These are phyloP conservation scores for Apophysomyces ossiformis DNA, from an alignment of 371 early-diverging fungal genomes.

Conservation along the genomic window DNA sequence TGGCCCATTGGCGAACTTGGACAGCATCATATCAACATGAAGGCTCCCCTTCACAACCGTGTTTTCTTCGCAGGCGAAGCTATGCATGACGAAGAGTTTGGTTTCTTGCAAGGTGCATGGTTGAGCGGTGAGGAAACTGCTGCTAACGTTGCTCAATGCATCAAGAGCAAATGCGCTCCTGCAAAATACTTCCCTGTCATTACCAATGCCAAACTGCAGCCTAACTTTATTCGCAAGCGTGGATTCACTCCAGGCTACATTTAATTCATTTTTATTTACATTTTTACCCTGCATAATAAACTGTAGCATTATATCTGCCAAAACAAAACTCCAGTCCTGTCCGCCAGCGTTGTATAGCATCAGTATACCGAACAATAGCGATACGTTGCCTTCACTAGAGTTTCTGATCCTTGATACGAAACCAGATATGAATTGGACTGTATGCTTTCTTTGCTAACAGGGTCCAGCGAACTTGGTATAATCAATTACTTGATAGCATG, in stretches of 20 bases:
- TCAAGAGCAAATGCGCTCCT: constrained; percentile 31
- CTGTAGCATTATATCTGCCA: too few relatives aligned
- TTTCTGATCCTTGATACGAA: too few relatives aligned
- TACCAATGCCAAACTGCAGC: constrained; percentile 24
- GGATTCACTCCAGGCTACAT: neutral
- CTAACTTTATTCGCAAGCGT: constrained; percentile 18
- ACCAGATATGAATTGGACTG: too few relatives aligned
- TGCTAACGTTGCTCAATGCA: constrained; percentile 27
- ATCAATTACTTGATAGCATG: too few relatives aligned
- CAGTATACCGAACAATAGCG: too few relatives aligned
- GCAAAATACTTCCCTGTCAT: constrained; percentile 41
- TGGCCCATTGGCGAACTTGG: constrained; percentile 56
- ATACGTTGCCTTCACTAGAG: too few relatives aligned
- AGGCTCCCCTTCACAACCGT: constrained; percentile 43
- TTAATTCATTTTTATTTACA: neutral
- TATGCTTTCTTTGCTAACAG: too few relatives aligned
- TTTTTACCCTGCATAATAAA: neutral
- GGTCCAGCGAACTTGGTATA: too few relatives aligned
- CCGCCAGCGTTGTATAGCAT: too few relatives aligned
- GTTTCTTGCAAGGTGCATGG: constrained; percentile 56
- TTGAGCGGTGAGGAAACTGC: constrained; percentile 42
- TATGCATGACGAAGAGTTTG: constrained; percentile 40
- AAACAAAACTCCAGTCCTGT: too few relatives aligned
- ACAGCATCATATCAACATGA: constrained; percentile 50
- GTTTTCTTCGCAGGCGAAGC: constrained; percentile 56